A percentile compares a stretch with the other conserved stretches of the same genome.
These are phyloP conservation scores for Eucalyptus erythrocorys DNA, from an alignment of 345 rosid species.

Conservation along the genomic window DNA sequence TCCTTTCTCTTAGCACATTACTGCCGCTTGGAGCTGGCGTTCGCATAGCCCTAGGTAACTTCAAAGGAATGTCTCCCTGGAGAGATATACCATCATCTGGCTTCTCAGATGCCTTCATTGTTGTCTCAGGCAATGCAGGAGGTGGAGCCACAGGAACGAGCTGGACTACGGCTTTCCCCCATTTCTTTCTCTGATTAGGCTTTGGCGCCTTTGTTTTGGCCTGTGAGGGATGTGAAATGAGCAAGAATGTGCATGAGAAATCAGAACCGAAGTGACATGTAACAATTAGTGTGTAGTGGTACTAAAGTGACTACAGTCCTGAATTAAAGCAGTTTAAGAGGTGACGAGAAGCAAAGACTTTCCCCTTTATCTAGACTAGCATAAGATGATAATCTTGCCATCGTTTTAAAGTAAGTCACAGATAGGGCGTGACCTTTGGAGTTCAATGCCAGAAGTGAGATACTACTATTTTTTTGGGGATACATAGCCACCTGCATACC, in stretches of 20 bases:
- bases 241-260: background rate
- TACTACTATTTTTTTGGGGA: background rate
- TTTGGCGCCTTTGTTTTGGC: slow-evolving; percentile 54
- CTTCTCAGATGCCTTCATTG: slow-evolving; percentile 5
- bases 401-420: background rate
- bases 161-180: slow-evolving; percentile 61
- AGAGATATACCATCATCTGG: slow-evolving; percentile 18
- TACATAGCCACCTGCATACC: background rate
- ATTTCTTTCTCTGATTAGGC: slow-evolving; percentile 69
- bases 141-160: slow-evolving; percentile 58
- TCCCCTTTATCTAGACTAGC: background rate
- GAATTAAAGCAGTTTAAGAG: background rate
- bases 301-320: background rate
- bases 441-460: background rate
- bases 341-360: background rate
- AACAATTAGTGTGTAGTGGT: background rate
- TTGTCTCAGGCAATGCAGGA: slow-evolving; percentile 19
- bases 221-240: slow-evolving; percentile 13
- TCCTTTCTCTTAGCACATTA: slow-evolving; percentile 69
- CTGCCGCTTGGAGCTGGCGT: slow-evolving; percentile 44
- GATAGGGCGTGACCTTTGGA: background rate
- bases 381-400: background rate
- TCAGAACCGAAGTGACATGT: background rate
- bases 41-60: slow-evolving; percentile 77
- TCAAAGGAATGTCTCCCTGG: slow-evolving; percentile 31